Percentiles rank a stretch among this genome's conserved stretches.
Conservation (phyloP, 2,329 filamentous ascomycete species). For the Rhynchosporium secalis region DNA sequence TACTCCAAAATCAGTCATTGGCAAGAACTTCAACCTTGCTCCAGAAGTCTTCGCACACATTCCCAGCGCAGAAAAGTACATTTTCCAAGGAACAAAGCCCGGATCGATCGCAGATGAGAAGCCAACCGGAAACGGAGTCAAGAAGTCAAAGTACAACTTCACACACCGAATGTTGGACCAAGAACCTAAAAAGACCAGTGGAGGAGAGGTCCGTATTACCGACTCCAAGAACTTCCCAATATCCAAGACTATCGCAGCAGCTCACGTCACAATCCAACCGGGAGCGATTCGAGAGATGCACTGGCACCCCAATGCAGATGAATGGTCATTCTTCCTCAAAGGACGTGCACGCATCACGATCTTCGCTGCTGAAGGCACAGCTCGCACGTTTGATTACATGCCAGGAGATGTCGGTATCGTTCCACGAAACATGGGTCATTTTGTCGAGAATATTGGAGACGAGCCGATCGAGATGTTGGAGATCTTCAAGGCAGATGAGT, state of each 20-base stretch:
- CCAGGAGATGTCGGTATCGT: slow-evolving; percentile 77
- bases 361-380: slow-evolving; percentile 67
- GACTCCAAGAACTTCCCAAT: slow-evolving; percentile 75
- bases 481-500: slow-evolving; percentile 71
- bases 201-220: slow-evolving; percentile 70
- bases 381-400: slow-evolving; percentile 73
- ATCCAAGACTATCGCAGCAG: slow-evolving; percentile 71
- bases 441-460: slow-evolving; percentile 76
- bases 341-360: slow-evolving; percentile 73
- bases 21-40: slow-evolving; percentile 73
- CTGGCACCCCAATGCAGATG: slow-evolving; percentile 78
- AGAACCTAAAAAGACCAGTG: slow-evolving; percentile 61
- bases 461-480: slow-evolving; percentile 75
- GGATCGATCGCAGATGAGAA: slow-evolving; percentile 65
- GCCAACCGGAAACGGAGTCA: slow-evolving; percentile 60
- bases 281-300: slow-evolving; percentile 55
- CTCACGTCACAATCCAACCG: slow-evolving; percentile 69
- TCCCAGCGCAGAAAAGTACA: slow-evolving; percentile 70
- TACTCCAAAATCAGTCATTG: slow-evolving; percentile 69
- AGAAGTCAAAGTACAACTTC: slow-evolving; percentile 68
- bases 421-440: slow-evolving; percentile 74
- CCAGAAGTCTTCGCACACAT: slow-evolving; percentile 69
- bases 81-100: slow-evolving; percentile 69
- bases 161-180: slow-evolving; percentile 73
- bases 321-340: slow-evolving; percentile 77